Base-by-base conservation (phyloP, 2,329 filamentous ascomycete species). In the Colletotrichum sp. region DNA sequence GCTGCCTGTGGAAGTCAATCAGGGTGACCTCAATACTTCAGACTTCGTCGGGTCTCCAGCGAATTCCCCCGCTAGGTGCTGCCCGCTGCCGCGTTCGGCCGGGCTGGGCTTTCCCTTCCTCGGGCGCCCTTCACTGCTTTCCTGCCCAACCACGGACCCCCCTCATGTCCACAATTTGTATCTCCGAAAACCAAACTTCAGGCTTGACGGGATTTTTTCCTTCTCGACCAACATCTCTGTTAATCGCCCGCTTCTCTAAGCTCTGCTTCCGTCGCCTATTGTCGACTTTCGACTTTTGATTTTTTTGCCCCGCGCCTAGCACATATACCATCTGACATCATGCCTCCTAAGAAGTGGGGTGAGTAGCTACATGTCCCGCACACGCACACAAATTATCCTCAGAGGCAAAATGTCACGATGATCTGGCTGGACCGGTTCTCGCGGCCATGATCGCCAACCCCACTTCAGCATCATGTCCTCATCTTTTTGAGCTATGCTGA, bases 341-440 rank as follows among this genome's bases (percentile, higher is more conserved):
- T 87, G 86, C 84, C 86, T 83, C 82, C 85, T 75, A 84, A 82
- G 79, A 85, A 87, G 82, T 87, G 86, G 86, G 86, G 86, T 87
- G 84, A 83, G 86, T 83, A 34, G 57, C 62, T 68, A 34, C 52
- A 36, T 77, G 74, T 77, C 74, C 71, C 64, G 73, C 76, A 76
- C 72, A 69, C 73, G 39, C 72, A 65, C 69, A 73, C 69, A 77
- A 76, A 72, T 61, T 67, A 64, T 71, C 49, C 29, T 52, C 72
- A 61, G 34, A 39, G 69, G 69, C 73, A 77, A 77, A 77, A 77
- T 77, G 66, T 70, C 63, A 69, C 66, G 39, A 66, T 70, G 71
- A 59, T 75, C 72, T 64, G 64, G n/a, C 44, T 59, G 34, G 19
- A 44, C 44, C n/a, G 39, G 52, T 25, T n/a, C 30, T 34, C 36